These are phyloP conservation scores for Pythium graminicola DNA, from an alignment of 352 stramenopile genomes.

Conservation along the genomic window DNA sequence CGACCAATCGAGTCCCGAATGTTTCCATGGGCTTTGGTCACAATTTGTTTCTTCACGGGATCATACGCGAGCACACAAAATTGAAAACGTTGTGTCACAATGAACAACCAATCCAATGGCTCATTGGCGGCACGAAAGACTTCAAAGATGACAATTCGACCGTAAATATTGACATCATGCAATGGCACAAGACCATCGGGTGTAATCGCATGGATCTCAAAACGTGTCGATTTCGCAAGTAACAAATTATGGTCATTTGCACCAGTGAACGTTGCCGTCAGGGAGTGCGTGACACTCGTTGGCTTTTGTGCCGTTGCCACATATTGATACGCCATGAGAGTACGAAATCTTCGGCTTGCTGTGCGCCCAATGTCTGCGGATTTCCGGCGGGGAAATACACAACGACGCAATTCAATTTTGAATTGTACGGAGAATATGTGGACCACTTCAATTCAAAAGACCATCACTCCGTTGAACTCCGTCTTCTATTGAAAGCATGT, in stretches of 20 bases:
- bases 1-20: constrained; percentile 82
- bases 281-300: constrained; percentile 88
- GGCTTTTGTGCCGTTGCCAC: constrained; percentile 92
- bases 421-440: constrained; percentile 12
- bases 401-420: constrained; percentile 20
- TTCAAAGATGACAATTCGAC: constrained; percentile 85
- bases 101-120: constrained; percentile 80
- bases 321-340: constrained; percentile 84
- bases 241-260: constrained; percentile 87
- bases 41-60: constrained; percentile 46
- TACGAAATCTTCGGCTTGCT: too few relatives aligned
- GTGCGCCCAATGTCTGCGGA: too few relatives aligned
- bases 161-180: constrained; percentile 84
- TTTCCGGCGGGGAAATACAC: not conserved
- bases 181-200: constrained; percentile 78
- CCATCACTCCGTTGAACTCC: too few relatives aligned
- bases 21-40: constrained; percentile 82
- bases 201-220: constrained; percentile 86
- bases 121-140: constrained; percentile 69
- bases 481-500: constrained; percentile 7
- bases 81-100: constrained; percentile 87
- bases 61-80: constrained; percentile 88
- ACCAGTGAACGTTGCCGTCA: constrained; percentile 88
- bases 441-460: too few relatives aligned
- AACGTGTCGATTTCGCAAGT: constrained; percentile 81